Evolutionary conservation across 2,329 filamentous ascomycete species (phyloP), one percentile per base, ranked within the genome.

Genomic region (Xylaria hypoxylon): DNA sequence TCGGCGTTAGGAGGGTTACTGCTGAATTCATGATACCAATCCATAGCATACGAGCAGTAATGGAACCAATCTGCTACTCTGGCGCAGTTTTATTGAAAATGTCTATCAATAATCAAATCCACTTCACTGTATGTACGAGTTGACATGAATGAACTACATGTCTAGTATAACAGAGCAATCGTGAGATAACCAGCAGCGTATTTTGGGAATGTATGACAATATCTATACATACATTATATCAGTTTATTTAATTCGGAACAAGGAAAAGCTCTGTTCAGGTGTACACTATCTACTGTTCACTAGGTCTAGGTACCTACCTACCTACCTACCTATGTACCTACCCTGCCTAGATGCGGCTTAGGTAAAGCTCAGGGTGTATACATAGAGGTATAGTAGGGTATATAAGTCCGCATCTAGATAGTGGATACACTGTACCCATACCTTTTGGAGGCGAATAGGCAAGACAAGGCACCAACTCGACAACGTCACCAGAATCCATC

Each of bases 401-500:
- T n/a, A n/a, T n/a, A n/a, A n/a, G n/a, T n/a, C n/a, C 28, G 5
- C 28, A 31, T 8, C 28, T 31, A 31, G 28, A 8, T 31, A 31
- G 28, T 5, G 28, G 28, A 31, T 31, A 31, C n/a, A 8, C 28
- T 31, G 8, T 8, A 31, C 5, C 8, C 5, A 8, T 31, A 31
- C 28, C 5, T 5, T 31, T 31, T 42, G 56, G 55, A 60, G 56
- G 56, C 48, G 42, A 60, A 35, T 24, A 42, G 40, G 31, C 22
- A 45, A 44, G 62, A 57, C 63, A 66, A 76, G 75, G 75, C 75
- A 77, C 70, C 75, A 69, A 72, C 71, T 75, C 73, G 73, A 74
- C 73, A 76, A 77, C 75, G 75, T 77, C 75, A 77, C 73, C 71
- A 55, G 31, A 67, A 58, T 60, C 45, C 55, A 47, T 65, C 44